Base-by-base conservation (phyloP, 306 rosid species). In the Glycine latifolia region DNA sequence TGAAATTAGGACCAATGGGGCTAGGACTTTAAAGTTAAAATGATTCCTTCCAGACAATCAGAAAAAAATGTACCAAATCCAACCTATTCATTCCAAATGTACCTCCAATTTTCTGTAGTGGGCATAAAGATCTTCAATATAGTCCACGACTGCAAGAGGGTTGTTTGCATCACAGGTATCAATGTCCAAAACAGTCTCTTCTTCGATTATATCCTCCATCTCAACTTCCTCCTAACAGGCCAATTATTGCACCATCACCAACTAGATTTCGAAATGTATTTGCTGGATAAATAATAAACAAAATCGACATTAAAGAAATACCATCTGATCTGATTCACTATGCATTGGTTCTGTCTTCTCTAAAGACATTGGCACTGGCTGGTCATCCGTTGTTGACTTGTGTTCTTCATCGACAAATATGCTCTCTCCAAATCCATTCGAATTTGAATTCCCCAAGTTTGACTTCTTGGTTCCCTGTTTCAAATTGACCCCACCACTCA, bases 331-430 rank as follows among this genome's bases (percentile, higher is more conserved):
- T 10, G 80, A 47, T 84, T 87, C 91, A 65, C 69, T 77, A 11
- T 84, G 48, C 70, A 62, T 14, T 52, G 71, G 52, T 81, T 82
- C 89, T 54, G 85, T 35, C 48, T 87, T 87, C 81, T 93, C 99
- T 41, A 93, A 85, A 48, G 91, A 87, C 98, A 96, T 96, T 8
- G 98, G 95, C 79, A 86, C 97, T 44, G 99, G 92, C n/a, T 89
- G 92, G 4, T 92, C 97, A 59, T 71, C 78, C 4, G 71, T 48
- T 63, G 89, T 52, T 43, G 47, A 8, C 85, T 91, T 87, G 85
- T 72, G 86, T 52, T 92, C 98, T 4, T 96, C 97, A 72, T 96
- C 97, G 10, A 96, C 59, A 73, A 88, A 92, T 71, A 96, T 92
- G 78, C 71, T 71, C 16, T 86, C 91, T 59, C 94, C 97, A 87